A percentile compares a stretch with the other conserved stretches of the same genome.
These are phyloP conservation scores for Talaromyces sp. DNA, from an alignment of 2,329 filamentous ascomycete species.

Conservation along the genomic window DNA sequence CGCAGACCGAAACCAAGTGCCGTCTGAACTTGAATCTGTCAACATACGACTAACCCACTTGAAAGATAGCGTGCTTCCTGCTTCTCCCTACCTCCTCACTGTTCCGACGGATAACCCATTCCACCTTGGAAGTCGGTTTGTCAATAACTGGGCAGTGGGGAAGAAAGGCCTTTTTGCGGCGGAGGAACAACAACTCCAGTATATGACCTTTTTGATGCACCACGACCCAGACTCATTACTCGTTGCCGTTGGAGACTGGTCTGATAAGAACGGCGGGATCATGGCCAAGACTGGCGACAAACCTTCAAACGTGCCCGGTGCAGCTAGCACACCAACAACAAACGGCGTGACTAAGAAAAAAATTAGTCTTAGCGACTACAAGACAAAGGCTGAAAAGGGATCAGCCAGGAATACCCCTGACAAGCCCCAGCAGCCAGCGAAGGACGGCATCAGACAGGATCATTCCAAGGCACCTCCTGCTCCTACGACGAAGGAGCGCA, in stretches of 20 bases:
- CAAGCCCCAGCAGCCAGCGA: not conserved
- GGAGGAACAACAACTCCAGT: conserved; percentile 55
- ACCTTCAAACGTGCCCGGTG: conserved; percentile 19
- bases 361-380: conserved; percentile 57
- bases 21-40: conserved; percentile 23
- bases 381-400: conserved; percentile 45
- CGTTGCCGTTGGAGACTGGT: conserved; percentile 49
- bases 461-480: conserved; percentile 13
- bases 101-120: conserved; percentile 43
- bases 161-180: conserved; percentile 48
- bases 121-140: conserved; percentile 35
- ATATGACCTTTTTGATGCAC: conserved; percentile 56
- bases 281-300: conserved; percentile 37
- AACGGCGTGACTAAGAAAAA: conserved; percentile 50
- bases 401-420: conserved; percentile 1
- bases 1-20: conserved; percentile 15
- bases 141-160: conserved; percentile 43
- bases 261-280: conserved; percentile 42
- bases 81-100: conserved; percentile 41
- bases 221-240: conserved; percentile 49
- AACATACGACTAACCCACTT: conserved; percentile 34
- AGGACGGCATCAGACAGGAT: conserved; percentile 12
- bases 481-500: conserved; percentile 2
- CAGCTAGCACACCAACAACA: conserved; percentile 26
- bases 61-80: conserved; percentile 36